Evolutionary conservation across 1,139 yeast genomes (phyloP), one percentile per base, ranked within the genome.

Genomic region (Trichomonascaceae sp.): DNA sequence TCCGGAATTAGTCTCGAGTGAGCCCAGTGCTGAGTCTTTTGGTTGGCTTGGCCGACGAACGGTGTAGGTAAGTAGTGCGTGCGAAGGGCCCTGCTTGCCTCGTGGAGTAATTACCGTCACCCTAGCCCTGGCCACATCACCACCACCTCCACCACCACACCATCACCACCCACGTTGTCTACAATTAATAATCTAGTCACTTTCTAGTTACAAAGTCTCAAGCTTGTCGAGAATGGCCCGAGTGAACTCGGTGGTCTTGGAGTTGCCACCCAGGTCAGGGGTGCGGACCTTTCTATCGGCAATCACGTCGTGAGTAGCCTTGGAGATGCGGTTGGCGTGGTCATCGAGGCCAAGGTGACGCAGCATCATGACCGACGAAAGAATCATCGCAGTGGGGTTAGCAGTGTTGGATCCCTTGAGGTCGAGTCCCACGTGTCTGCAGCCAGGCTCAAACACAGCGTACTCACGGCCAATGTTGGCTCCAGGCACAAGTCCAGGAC

Each of bases 381-480:
- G 71, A 54, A 87, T 79, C 92, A 87, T 79, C 51, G 95, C 97
- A 43, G 97, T 84, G 62, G 98, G 98, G 76, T 89, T 89, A 47
- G 97, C 97, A 46, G 81, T 71, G 69, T 84, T 80, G 64, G 81
- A 76, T 57, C 94, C 96, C 69, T 82, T 72, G 60, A 89, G 81
- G 65, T 87, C 97, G 54, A 85, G 72, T 64, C 97, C 98, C 54
- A 87, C 97, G 68, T 89, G 98, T 72, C 97, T 81, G 68, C 96
- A 87, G 64, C 97, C 98, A 52, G 98, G 98, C 71, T 89, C 98
- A 62, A 89, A 89, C 45, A 89, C 92, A 40, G 98, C 97, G 62
- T 80, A 78, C 57, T 89, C 96, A 62, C 95, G 80, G 64, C 98
- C 97, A 52, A 82, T 85, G 71, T 85, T 82, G 53, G 93, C 96